A percentile compares a stretch with the other conserved stretches of the same genome.
These are phyloP conservation scores for Phytophthora gonapodyides DNA, from an alignment of 352 stramenopile genomes.

Conservation along the genomic window DNA sequence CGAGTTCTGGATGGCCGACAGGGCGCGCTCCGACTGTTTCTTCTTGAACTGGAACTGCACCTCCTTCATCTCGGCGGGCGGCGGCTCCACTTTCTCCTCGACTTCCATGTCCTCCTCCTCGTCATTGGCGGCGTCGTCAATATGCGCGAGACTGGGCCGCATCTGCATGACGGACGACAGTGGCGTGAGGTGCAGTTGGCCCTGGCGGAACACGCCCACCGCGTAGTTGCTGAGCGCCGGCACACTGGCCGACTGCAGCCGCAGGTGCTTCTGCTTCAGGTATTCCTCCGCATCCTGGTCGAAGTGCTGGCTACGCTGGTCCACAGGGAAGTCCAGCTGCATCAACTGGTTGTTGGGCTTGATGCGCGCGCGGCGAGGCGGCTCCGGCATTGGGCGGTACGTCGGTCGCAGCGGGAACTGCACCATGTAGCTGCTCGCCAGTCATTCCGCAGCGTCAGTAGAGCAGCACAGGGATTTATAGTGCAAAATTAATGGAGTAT, in stretches of 20 bases:
- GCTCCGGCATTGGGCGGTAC: slow-evolving; percentile 74
- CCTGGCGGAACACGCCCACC: slow-evolving; percentile 78
- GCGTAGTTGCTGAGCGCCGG: slow-evolving; percentile 79
- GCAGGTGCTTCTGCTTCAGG: slow-evolving; percentile 72
- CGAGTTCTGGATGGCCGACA: slow-evolving; percentile 82
- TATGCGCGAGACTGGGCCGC: slow-evolving; percentile 77
- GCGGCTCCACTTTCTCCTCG: slow-evolving; percentile 56
- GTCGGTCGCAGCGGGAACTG: slow-evolving; percentile 81
- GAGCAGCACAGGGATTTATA: not conserved
- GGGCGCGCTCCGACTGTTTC: slow-evolving; percentile 79
- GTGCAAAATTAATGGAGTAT: not conserved
- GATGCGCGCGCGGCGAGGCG: slow-evolving; percentile 60
- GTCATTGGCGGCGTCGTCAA: slow-evolving; percentile 75
- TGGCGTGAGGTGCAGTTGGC: slow-evolving; percentile 80
- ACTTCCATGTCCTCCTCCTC: slow-evolving; percentile 68
- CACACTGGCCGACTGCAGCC: slow-evolving; percentile 66
- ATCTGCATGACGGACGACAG: slow-evolving; percentile 77
- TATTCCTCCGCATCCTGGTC: slow-evolving; percentile 83
- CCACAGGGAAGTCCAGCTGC: slow-evolving; percentile 77
- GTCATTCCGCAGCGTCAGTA: slow-evolving; percentile 8
- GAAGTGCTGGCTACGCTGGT: slow-evolving; percentile 74
- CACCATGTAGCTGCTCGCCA: slow-evolving; percentile 61
- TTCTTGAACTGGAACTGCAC: slow-evolving; percentile 91
- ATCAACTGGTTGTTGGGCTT: slow-evolving; percentile 80
- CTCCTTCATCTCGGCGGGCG: slow-evolving; percentile 66